phyloP scores from a whole-genome alignment of 306 rosid genomes.

The Carpinus viminea region DNA sequence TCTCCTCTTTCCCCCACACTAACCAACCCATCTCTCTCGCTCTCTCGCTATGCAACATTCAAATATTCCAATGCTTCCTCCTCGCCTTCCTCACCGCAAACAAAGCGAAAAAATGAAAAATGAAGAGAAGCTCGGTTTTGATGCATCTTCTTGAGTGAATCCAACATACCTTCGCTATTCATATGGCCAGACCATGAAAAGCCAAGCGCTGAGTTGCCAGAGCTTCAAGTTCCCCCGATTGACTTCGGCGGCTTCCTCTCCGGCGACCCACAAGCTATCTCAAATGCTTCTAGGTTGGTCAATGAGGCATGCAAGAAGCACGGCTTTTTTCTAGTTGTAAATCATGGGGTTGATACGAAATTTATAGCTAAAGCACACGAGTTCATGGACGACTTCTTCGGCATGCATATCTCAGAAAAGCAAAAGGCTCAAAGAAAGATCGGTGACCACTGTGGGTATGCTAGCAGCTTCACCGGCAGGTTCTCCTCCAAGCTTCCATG shows the following conservation, averaged over 20 bases:
- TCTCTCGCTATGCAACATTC: background rate
- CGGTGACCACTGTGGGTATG: conserved; percentile 71
- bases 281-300: conserved; percentile 37
- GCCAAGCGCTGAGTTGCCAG: conserved; percentile 37
- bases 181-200: conserved; percentile 67
- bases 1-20: background rate
- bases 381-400: conserved; percentile 55
- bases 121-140: conserved; percentile 22
- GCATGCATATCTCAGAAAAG: conserved; percentile 55
- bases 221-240: conserved; percentile 46
- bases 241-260: conserved; percentile 47
- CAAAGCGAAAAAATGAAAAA: conserved; percentile 12
- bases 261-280: conserved; percentile 32
- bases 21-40: conserved; percentile 1
- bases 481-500: conserved; percentile 84
- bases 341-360: conserved; percentile 69
- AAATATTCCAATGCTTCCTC: conserved; percentile 40
- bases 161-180: conserved; percentile 51
- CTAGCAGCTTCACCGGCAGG: conserved; percentile 76
- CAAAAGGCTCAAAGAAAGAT: conserved; percentile 58
- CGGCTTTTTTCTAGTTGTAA: conserved; percentile 68
- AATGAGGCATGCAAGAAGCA: conserved; percentile 70
- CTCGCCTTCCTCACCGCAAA: conserved; percentile 33
- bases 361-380: conserved; percentile 47
- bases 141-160: conserved; percentile 24